A percentile compares a stretch with the other conserved stretches of the same genome.
Evolutionary conservation across 2,329 filamentous ascomycete species (phyloP).

Genomic region (Ophioceras dolichostomum): DNA sequence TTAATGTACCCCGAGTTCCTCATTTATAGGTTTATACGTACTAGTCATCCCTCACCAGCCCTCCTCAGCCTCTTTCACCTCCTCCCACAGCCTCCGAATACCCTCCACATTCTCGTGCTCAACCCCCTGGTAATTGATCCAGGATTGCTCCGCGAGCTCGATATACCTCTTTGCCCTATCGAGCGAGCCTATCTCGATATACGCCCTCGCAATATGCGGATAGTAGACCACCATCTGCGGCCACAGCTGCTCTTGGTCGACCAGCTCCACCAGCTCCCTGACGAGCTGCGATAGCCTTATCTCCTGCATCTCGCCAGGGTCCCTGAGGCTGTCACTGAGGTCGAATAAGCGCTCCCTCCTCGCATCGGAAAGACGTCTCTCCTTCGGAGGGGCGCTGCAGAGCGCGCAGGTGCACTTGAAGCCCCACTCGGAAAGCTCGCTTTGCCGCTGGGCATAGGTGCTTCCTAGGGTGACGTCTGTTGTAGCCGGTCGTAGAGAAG

Average conservation of each 20-base stretch:
- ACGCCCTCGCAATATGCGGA: slow-evolving; percentile 11
- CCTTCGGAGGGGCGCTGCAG: slow-evolving; percentile 13
- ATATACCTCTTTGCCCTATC: slow-evolving; percentile 4
- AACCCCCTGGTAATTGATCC: slow-evolving; percentile 6
- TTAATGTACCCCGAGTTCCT: no score
- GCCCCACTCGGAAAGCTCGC: slow-evolving; percentile 15
- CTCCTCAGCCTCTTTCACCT: slow-evolving; percentile 3
- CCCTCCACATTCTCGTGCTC: slow-evolving; percentile 8
- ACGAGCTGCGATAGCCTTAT: slow-evolving; percentile 6
- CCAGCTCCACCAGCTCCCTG: slow-evolving; percentile 9
- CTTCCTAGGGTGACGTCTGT: slow-evolving; percentile 14
- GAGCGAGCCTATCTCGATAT: slow-evolving; percentile 4
- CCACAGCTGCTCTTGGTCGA: slow-evolving; percentile 12
- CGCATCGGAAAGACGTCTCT: slow-evolving; percentile 16
- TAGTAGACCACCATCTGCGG: slow-evolving; percentile 16
- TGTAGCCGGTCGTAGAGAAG: no score
- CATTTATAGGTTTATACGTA: no score
- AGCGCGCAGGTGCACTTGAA: slow-evolving; percentile 21
- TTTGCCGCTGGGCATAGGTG: slow-evolving; percentile 13
- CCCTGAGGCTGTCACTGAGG: slow-evolving; percentile 8
- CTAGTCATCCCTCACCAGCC: no score
- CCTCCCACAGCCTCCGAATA: slow-evolving; percentile 5
- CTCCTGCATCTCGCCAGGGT: slow-evolving; percentile 2
- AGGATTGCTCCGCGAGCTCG: slow-evolving; percentile 7
- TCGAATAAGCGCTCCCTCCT: slow-evolving; percentile 14